Percentiles rank a stretch among this genome's conserved stretches.
phyloP scores from a whole-genome alignment of 2,329 filamentous ascomycete genomes.

The Xylaria sp. region DNA sequence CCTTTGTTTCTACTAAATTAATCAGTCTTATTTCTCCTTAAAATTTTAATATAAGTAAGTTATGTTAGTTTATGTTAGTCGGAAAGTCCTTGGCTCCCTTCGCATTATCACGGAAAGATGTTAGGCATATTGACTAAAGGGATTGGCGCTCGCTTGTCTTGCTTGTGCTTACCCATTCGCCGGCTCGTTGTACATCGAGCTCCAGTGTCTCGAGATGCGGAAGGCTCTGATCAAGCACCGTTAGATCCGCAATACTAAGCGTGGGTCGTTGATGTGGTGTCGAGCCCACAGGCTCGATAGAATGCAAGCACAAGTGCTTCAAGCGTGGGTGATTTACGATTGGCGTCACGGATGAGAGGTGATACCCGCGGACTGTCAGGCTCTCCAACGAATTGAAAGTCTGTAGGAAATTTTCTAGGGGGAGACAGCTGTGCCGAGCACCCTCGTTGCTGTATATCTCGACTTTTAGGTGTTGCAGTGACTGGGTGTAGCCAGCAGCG shows the following conservation, averaged over 20 bases:
- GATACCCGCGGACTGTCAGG: background rate
- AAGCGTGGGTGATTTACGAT: background rate
- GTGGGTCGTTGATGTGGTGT: background rate
- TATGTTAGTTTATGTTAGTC: no score
- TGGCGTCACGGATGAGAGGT: background rate
- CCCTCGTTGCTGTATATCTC: background rate
- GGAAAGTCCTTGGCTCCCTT: no score
- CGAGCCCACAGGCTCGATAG: background rate
- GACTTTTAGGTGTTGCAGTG: background rate
- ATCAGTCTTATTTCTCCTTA: no score
- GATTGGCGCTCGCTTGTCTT: background rate
- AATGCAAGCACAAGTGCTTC: background rate
- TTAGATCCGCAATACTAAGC: background rate
- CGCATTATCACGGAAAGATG: background rate
- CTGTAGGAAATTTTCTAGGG: background rate
- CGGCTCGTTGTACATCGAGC: background rate
- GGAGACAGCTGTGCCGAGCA: background rate
- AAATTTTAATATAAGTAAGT: no score
- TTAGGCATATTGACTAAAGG: background rate
- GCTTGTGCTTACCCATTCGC: background rate
- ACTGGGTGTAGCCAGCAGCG: background rate
- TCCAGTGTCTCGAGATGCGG: background rate
- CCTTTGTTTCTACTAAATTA: no score
- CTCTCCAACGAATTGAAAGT: background rate
- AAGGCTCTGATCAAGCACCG: background rate